Evolutionary conservation across 1,139 yeast species (phyloP), one percentile per base, ranked within the genome.

Genomic region (Pichia terricola): DNA sequence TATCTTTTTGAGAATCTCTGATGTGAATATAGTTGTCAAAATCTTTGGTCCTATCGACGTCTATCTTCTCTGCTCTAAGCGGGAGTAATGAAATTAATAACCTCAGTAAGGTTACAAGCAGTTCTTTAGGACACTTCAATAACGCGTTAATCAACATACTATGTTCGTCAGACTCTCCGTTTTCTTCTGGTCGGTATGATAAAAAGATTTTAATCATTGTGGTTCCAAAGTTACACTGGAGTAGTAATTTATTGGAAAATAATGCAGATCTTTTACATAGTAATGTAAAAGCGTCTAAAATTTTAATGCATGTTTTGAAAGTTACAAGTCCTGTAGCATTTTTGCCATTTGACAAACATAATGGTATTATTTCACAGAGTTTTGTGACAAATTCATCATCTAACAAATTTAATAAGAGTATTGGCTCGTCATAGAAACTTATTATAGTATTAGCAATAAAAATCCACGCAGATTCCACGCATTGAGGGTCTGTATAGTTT

Each of bases 61-160:
- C 40, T 16, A 38, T 41, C 2, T 40, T 44, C 62, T 53, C n/a
- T 11, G 43, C 39, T 2, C 50, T 50, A 35, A 52, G 49, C 0
- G 91, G 89, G 32, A 85, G 62, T 7, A 85, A 53, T 40, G 75
- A 70, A 0, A 79, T 74, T 31, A 83, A 66, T 40, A 86, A 65
- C 36, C 74, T 69, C 26, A 87, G 61, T 28, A 82, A 68, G 27
- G 77, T 70, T 1, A 75, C 55, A 32, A 83, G 62, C 34, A 85
- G 60, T 27, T 80, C 85, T 52, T 80, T 81, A 1, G 94, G 89
- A 4, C 80, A 77, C 43, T 81, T 78, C 77, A 87, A 82, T 37
- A 88, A 64, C 0, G 86, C 77, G 55, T 85, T 94, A 37, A 81
- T 71, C 2, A 81, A 67, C 0, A 75, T 58, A 16, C 22, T 16